These are phyloP conservation scores for Cryptococcus amylolentus DNA, from an alignment of 1,284 basidiomycete species.

Conservation along the genomic window DNA sequence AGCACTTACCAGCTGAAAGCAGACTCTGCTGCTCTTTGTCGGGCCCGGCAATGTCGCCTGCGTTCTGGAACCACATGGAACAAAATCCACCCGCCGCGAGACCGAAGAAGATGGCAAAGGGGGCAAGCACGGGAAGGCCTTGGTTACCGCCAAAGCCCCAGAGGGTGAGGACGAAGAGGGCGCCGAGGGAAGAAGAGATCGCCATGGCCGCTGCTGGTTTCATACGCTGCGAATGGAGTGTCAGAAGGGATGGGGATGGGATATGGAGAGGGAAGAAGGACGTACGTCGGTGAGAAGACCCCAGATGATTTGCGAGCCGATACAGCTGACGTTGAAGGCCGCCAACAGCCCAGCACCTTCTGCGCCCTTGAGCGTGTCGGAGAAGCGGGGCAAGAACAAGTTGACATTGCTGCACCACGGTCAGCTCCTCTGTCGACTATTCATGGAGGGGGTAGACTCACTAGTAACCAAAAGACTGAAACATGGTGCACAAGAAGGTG, in stretches of 20 bases:
- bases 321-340: conserved; percentile 24
- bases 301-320: conserved; percentile 22
- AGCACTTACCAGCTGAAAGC: too few relatives aligned
- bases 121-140: conserved; percentile 18
- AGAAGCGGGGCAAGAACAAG: conserved; percentile 24
- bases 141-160: conserved; percentile 20
- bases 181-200: conserved; percentile 14
- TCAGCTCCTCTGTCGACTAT: neutral
- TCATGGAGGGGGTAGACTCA: too few relatives aligned
- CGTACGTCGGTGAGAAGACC: conserved; percentile 24
- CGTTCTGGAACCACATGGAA: conserved; percentile 25
- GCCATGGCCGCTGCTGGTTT: conserved; percentile 19
- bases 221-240: conserved; percentile 8
- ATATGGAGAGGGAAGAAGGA: neutral
- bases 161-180: conserved; percentile 16
- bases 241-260: neutral
- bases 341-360: conserved; percentile 19
- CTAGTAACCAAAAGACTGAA: too few relatives aligned
- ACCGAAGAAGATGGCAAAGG: conserved; percentile 23
- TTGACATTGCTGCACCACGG: conserved; percentile 17
- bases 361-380: conserved; percentile 17
- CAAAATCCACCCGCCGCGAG: conserved; percentile 20
- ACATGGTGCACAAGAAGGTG: too few relatives aligned
- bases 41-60: conserved; percentile 17
- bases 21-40: conserved; percentile 21